A percentile compares a stretch with the other conserved stretches of the same genome.
Conservation (phyloP, 2,329 filamentous ascomycete species). For the Fusarium sp. region DNA sequence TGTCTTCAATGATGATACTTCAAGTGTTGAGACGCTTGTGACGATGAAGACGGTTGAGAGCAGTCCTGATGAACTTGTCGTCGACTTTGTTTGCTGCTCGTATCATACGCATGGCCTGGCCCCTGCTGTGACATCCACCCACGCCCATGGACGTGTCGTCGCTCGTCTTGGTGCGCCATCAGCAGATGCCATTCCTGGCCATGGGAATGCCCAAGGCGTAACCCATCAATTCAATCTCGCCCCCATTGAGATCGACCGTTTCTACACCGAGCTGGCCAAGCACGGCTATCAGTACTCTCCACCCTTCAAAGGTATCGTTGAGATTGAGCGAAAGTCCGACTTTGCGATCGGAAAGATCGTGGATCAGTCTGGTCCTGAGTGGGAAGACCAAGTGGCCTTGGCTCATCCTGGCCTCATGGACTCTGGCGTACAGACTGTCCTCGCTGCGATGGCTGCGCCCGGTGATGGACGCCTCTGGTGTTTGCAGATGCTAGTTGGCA, state of each 20-base stretch:
- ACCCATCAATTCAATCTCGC: constrained; percentile 13
- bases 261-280: constrained; percentile 13
- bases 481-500: constrained; percentile 7
- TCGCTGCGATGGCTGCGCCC: constrained; percentile 13
- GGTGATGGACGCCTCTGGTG: constrained; percentile 9
- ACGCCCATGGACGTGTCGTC: constrained; percentile 6
- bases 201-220: not conserved
- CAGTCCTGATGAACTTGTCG: not conserved
- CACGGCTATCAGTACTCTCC: constrained; percentile 12
- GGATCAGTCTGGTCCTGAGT: constrained; percentile 5
- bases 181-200: not conserved
- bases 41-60: constrained; percentile 13
- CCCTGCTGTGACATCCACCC: not conserved
- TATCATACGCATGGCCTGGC: constrained; percentile 8
- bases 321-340: constrained; percentile 17
- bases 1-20: constrained; percentile 17
- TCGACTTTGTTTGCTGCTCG: constrained; percentile 15
- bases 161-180: not conserved
- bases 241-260: constrained; percentile 5
- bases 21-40: constrained; percentile 8
- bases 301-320: constrained; percentile 14
- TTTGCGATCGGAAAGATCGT: constrained; percentile 11
- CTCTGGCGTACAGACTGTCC: constrained; percentile 8
- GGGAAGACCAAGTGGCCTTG: not conserved
- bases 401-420: constrained; percentile 16